Evolutionary conservation across 371 early-diverging fungal species (phyloP), one percentile per base, ranked within the genome.

Genomic region (Dichotomocladium elegans): DNA sequence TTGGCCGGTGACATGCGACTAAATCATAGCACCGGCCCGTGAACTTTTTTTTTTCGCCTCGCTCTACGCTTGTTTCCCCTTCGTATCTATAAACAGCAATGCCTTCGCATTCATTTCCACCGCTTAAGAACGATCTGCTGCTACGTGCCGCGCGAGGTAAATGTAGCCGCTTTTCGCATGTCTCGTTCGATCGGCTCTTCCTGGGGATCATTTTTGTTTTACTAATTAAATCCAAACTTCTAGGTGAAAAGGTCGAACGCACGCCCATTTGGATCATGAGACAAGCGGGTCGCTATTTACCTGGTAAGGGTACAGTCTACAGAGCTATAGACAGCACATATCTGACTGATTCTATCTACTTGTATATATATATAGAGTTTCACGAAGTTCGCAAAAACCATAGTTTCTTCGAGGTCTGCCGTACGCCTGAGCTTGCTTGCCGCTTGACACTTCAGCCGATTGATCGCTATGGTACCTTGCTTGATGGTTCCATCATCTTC

Each of bases 181-280:
- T n/a, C n/a, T n/a, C n/a, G n/a, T n/a, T n/a, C n/a, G n/a, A n/a
- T n/a, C n/a, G n/a, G n/a, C n/a, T n/a, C n/a, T n/a, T n/a, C n/a
- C n/a, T n/a, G n/a, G n/a, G n/a, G n/a, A n/a, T 24, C 10, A 31
- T 15, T 24, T 21, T 26, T 50, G 25, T 51, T 30, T 53, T 41
- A 19, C 15, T 41, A 41, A 9, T 17, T 41, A 9, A 26, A 44
- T 29, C 25, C 27, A 26, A 26, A 14, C 15, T 31, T 37, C 27
- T 34, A 80, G 80, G 94, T 22, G 90, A 95, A 63, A 66, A 71
- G 58, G 87, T 91, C 4, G 96, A 96, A 66, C 87, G 93, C 27
- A 83, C 85, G 1, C 99, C 99, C 7, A 91, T 95, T 12, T 98
- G 99, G 99, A 90, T 96, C 66, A 96, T 96, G 96, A 86, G 99